Percentiles rank a stretch among this genome's conserved stretches.
Evolutionary conservation across 2,329 filamentous ascomycete species (phyloP).

Genomic region (Purpureocillium takamizusanense): DNA sequence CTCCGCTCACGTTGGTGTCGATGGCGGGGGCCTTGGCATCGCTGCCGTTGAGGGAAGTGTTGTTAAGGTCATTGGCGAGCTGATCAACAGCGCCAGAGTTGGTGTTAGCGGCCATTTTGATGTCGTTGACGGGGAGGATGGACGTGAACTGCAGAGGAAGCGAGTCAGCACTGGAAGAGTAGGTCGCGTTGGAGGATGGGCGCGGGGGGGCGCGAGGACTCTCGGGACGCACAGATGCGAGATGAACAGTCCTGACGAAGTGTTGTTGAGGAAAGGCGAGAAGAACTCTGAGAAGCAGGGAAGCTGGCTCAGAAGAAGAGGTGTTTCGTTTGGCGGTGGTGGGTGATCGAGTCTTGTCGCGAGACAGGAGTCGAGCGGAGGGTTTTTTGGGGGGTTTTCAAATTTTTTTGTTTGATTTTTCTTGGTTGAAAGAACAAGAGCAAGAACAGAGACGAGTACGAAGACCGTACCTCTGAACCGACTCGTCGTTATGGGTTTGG

Average conservation of each 20-base stretch:
- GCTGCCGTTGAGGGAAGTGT: conserved; percentile 58
- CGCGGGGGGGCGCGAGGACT: too few relatives aligned
- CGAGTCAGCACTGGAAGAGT: too few relatives aligned
- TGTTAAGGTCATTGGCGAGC: conserved; percentile 70
- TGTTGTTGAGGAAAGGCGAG: conserved; percentile 2
- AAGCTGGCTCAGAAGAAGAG: conserved; percentile 3
- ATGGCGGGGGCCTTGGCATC: conserved; percentile 58
- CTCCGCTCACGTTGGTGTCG: conserved; percentile 61
- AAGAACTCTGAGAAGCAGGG: conserved; percentile 14
- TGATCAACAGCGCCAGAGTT: conserved; percentile 60
- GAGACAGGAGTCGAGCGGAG: conserved; percentile 15
- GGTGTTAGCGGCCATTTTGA: conserved; percentile 53
- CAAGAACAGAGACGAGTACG: conserved; percentile 53
- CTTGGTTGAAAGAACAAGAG: conserved; percentile 39
- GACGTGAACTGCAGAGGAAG: background rate
- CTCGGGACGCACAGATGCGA: background rate
- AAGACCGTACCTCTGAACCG: conserved; percentile 49
- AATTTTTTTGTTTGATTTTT: conserved; percentile 52
- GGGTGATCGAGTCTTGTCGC: conserved; percentile 19
- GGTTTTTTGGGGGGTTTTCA: conserved; percentile 49
- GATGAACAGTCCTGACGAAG: background rate
- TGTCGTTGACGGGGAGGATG: conserved; percentile 8
- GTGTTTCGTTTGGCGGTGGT: conserved; percentile 8
- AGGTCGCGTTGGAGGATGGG: too few relatives aligned
- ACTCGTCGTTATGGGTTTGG: conserved; percentile 34